Conservation (phyloP, 345 rosid species). For the Hibiscus tridactylites region DNA sequence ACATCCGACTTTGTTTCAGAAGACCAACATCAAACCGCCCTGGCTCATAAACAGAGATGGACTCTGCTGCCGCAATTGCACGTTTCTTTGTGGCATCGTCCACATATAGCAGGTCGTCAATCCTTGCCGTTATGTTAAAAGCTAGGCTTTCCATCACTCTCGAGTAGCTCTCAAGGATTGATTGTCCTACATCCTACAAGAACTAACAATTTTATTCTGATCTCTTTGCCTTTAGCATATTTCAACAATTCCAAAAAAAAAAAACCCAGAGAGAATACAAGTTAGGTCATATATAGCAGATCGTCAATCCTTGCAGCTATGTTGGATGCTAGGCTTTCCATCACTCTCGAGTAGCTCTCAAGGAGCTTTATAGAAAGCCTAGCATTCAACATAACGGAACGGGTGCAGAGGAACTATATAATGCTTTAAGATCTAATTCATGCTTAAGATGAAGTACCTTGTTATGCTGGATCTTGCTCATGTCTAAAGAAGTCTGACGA, state of each 20-base stretch:
- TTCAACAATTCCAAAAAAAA: no score
- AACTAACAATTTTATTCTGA: background rate
- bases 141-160: conserved; percentile 45
- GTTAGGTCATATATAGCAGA: no score
- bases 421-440: background rate
- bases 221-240: background rate
- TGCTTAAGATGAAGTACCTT: conserved; percentile 16
- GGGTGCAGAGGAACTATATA: background rate
- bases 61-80: conserved; percentile 21
- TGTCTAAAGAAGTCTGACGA: conserved; percentile 79
- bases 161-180: conserved; percentile 43
- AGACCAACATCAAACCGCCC: conserved; percentile 9
- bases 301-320: no score
- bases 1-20: conserved; percentile 18
- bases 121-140: conserved; percentile 32
- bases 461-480: conserved; percentile 41
- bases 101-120: conserved; percentile 34
- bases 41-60: conserved; percentile 10
- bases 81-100: conserved; percentile 39
- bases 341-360: no score
- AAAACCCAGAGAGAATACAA: no score
- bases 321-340: no score
- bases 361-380: no score
- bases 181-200: conserved; percentile 41
- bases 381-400: no score